Evolutionary conservation across 345 rosid species (phyloP), one percentile per base, ranked within the genome.

Genomic region (Sisymbrium irio): DNA sequence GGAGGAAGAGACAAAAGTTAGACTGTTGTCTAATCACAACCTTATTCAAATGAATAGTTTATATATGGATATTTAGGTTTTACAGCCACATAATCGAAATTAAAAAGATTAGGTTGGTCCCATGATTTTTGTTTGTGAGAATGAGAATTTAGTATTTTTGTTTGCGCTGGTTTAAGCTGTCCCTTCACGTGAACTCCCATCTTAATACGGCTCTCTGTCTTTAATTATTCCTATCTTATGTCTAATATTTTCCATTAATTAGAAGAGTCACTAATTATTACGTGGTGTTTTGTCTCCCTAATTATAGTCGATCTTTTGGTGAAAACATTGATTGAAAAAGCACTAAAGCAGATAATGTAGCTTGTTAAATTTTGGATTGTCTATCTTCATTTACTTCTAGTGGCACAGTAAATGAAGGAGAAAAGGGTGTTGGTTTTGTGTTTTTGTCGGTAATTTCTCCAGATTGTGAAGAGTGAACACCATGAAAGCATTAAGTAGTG

Each of bases 131-230:
- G 36, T 69, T 76, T 61, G 74, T 42, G 49, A 45, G 74, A 32
- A 30, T 61, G 62, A 61, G 50, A 41, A 60, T 60, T 67, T 37
- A 37, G 54, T 39, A 19, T 13, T 4, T 47, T 36, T 47, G 55
- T 74, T 75, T 51, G 63, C n/a, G 79, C 57, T 51, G 69, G 64
- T 30, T 75, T 76, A 69, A 69, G 75, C 79, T 62, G 75, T 62
- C 19, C 15, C 22, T 76, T 76, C 79, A 76, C 79, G 75, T 76
- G 74, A 67, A 62, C 6, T 53, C 69, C 35, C 55, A 41, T 62
- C 64, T 22, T 62, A 53, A 76, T 62, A 53, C 22, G 79, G 33
- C 42, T 50, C 36, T 41, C 58, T 76, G 65, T 41, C 65, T 50
- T 69, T 65, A 25, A 39, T 32, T 17, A 41, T 55, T 62, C 50